Base-by-base conservation (phyloP, 805 yeast species). In the Citeromyces matritensis region DNA sequence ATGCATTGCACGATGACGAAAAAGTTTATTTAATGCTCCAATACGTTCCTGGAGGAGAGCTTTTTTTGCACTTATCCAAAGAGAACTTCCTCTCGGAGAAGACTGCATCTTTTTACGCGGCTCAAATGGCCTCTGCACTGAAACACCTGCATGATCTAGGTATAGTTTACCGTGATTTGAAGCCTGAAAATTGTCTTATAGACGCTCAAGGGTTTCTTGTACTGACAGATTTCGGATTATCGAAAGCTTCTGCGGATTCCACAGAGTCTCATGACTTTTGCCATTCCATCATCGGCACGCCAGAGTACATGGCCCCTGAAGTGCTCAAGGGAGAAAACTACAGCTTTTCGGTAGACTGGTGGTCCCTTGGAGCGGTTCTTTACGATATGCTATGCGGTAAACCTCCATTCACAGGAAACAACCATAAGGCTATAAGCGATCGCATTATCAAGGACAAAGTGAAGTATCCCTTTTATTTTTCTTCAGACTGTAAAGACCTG, bases 391-490 rank as follows among this genome's bases (percentile, higher is more conserved):
- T 84, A 31, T 76, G 86, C 0, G 95, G 95, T 0, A 64, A 74
- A 30, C 94, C 95, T 0, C 95, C 95, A 1, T 83, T 81, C 51
- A 79, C 91, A 0, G 95, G 95, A 3, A 75, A 68, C 33, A 80
- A 78, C 43, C 77, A 79, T 44, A 76, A 78, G 47, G 68, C 65
- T 29, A 80, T 84, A 21, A 64, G 79, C 55, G 82, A 78, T 38
- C 84, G 82, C 48, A 76, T 84, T 21, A 65, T 76, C 33, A 54
- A 65, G 14, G 80, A 82, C 38, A 75, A 74, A 39, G 55, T 76
- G 24, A 69, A 63, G 34, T 57, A 75, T 27, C 95, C 95, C 1
- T 78, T 69, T 45, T 84, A 82, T 46, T 56, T 85, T 23, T 70
- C 91, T 3, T 68, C 65, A 15, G 93, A 83, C 33, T 86, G 91